Evolutionary conservation across 2,329 filamentous ascomycete species (phyloP).

Genomic region (Cladosporium austrohemisphaericum): DNA sequence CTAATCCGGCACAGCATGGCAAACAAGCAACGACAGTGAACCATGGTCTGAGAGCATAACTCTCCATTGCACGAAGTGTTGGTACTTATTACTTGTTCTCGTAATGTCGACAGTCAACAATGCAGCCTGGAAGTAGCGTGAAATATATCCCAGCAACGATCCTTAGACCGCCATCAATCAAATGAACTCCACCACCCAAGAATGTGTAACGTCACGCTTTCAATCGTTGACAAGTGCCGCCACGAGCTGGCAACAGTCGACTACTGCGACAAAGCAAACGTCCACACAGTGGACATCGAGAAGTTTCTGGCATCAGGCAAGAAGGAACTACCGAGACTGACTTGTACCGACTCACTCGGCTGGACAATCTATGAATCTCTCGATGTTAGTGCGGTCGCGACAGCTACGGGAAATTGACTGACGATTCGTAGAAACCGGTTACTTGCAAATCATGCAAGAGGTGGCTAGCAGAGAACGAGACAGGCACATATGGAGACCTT

Average conservation of each 20-base stretch:
- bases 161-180: not conserved
- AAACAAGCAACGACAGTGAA: too few relatives aligned
- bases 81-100: too few relatives aligned
- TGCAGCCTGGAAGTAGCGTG: too few relatives aligned
- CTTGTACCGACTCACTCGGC: conserved; percentile 14
- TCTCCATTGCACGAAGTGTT: too few relatives aligned
- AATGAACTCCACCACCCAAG: not conserved
- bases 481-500: not conserved
- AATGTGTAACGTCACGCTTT: conserved; percentile 15
- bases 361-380: conserved; percentile 11
- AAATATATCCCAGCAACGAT: too few relatives aligned
- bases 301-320: not conserved
- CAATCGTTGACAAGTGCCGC: not conserved
- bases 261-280: not conserved
- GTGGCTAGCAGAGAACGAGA: conserved; percentile 1
- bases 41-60: too few relatives aligned
- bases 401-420: not conserved
- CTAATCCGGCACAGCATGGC: too few relatives aligned
- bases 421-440: conserved; percentile 13
- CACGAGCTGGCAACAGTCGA: conserved; percentile 14
- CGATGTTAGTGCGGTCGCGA: not conserved
- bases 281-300: not conserved
- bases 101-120: too few relatives aligned
- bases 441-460: conserved; percentile 10
- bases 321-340: not conserved